Conservation (phyloP, 2,329 filamentous ascomycete genomes). For the Talaromyces albobiverticillius region DNA sequence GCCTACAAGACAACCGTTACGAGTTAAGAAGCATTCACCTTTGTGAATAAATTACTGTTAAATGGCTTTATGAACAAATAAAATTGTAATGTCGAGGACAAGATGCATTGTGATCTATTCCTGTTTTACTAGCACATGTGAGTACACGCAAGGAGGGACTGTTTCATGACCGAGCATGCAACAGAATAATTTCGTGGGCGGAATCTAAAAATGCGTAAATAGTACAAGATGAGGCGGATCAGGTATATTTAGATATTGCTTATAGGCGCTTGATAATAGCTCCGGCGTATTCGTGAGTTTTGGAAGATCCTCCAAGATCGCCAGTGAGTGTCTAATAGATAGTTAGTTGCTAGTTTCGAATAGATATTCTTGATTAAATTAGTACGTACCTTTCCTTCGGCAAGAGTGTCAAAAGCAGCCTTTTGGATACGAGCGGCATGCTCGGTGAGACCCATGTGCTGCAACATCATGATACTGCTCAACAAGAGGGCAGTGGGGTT, state of each 20-base stretch:
- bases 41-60: background rate
- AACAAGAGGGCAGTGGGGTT: slow-evolving; percentile 97
- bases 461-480: slow-evolving; percentile 98
- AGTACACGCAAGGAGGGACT: slow-evolving; percentile 17
- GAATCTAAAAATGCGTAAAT: slow-evolving; percentile 29
- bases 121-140: slow-evolving; percentile 20
- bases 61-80: background rate
- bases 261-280: slow-evolving; percentile 76
- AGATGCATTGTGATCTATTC: slow-evolving; percentile 15
- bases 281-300: slow-evolving; percentile 89
- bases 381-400: slow-evolving; percentile 77
- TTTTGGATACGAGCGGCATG: slow-evolving; percentile 87
- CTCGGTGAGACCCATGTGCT: slow-evolving; percentile 88
- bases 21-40: too few species aligned
- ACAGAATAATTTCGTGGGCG: slow-evolving; percentile 33
- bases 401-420: slow-evolving; percentile 91
- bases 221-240: slow-evolving; percentile 26
- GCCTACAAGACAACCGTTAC: background rate
- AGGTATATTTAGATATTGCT: slow-evolving; percentile 23
- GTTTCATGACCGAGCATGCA: slow-evolving; percentile 26
- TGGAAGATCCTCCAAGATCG: slow-evolving; percentile 92
- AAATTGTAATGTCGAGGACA: background rate
- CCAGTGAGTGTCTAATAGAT: slow-evolving; percentile 69
- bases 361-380: background rate
- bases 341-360: slow-evolving; percentile 16